Evolutionary conservation across 768 basidiomycete genomes (phyloP), one percentile per base, ranked within the genome.

Genomic region (Suillus ampliporus): DNA sequence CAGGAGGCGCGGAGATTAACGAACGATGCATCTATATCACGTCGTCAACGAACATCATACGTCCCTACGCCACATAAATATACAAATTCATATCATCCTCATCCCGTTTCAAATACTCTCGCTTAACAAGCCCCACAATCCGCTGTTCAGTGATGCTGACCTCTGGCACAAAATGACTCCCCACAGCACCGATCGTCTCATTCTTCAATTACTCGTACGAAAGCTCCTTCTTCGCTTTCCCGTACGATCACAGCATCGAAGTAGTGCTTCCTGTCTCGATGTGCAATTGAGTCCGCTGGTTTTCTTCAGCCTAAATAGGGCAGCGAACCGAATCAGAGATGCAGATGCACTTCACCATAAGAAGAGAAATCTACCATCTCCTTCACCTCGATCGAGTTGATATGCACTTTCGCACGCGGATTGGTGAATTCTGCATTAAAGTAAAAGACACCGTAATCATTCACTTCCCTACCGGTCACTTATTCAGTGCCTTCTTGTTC

Each of bases 231-330:
- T 87, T 86, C 3, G 87, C 89, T 74, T 99, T 99, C 95, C 6
- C 97, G 89, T 38, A 99, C 97, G 68, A 99, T 96, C 21, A 96
- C 96, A 1, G 97, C 95, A 67, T 99, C 95, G 15, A 99, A 82
- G 62, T 89, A 88, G 69, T 89, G 85, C 64, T 89, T 89, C 63
- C 97, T 86, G 75, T 98, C 95, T 96, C 92, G 43, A 99, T 94
- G 51, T 90, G 84, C 2, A 83, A 84, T 69, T 94, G 93, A 6
- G 94, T 96, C 61, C 87, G 85, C 63, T 85, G 84, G 23, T 89
- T 86, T 77, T 99, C 97, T 71, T 98, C 96, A 40, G 86, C 84
- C 94, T 95, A 67, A n/a, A 26, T 19, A 23, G 2, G 15, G 26
- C 19, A 38, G 23, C 23, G 15, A 38, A 19, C 53, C 35, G 3